Percentiles rank a stretch among this genome's conserved stretches.
Evolutionary conservation across 192 early-diverging fungal species (phyloP).

Genomic region (Physocladia obscura): DNA sequence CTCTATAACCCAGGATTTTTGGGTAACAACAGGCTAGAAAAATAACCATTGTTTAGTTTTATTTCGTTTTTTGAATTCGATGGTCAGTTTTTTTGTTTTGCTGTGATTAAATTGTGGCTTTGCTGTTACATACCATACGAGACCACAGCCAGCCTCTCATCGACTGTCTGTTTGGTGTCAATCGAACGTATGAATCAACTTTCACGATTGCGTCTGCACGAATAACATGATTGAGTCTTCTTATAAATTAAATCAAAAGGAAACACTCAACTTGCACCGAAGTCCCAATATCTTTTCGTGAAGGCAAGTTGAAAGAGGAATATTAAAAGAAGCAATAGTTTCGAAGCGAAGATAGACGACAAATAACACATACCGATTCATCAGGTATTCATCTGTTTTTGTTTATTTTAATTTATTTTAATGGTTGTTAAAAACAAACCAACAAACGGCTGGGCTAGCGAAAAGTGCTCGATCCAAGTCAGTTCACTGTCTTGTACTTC

Average conservation of each 20-base stretch:
- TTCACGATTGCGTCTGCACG: conserved; percentile 76
- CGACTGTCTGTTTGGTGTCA: conserved; percentile 79
- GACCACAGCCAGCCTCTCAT: conserved; percentile 84
- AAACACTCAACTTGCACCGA: conserved; percentile 69
- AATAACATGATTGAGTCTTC: background rate
- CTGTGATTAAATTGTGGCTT: too few species aligned
- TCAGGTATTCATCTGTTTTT: conserved; percentile 20
- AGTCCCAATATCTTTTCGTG: conserved; percentile 96
- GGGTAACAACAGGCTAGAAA: conserved; percentile 41
- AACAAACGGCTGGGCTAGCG: conserved; percentile 10
- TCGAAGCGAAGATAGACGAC: too few species aligned
- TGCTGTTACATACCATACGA: conserved; percentile 33
- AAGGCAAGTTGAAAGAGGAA: background rate
- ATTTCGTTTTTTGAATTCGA: background rate
- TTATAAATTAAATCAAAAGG: too few species aligned
- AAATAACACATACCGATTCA: conserved; percentile 21
- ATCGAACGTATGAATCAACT: conserved; percentile 78
- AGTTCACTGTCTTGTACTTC: conserved; percentile 22
- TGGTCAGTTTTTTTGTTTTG: too few species aligned
- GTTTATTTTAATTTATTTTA: background rate
- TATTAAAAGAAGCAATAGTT: too few species aligned
- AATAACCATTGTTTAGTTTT: background rate
- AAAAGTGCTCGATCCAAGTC: conserved; percentile 11
- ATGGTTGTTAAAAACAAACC: background rate
- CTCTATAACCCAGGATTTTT: conserved; percentile 77